Evolutionary conservation across 129 eudicot genomes (phyloP), one percentile per base, ranked within the genome.

Genomic region (Flaveria sonorensis): DNA sequence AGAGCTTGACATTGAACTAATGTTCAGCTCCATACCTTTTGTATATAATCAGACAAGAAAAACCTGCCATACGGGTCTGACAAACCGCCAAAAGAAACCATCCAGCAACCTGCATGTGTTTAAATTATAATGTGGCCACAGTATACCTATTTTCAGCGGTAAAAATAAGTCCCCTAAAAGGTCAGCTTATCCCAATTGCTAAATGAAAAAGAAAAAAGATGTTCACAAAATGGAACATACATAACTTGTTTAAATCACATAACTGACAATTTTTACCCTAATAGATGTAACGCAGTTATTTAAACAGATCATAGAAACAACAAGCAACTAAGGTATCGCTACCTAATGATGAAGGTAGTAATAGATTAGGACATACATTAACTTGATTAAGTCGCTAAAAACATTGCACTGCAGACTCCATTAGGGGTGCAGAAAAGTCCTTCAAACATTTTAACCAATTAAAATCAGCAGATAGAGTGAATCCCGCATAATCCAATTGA

Each of bases 341-440:
- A 85, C 91, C 92, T 83, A 89, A 71, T 48, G 68, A 75, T 73
- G 77, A 79, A 76, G 87, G 87, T 81, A 74, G 85, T 65, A 85
- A 77, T 86, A 81, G 69, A 63, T 63, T 63, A 63, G 89, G 72
- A 84, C 88, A 90, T 83, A 86, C 86, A 85, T 79, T 84, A 86
- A 88, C 85, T 77, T 72, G 86, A 83, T 71, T 78, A 78, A 84
- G 82, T 76, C 85, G 89, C 86, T 82, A 45, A 73, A 84, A 86
- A 86, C 81, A 86, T 78, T 77, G 83, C 86, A 83, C 78, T 26
- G 87, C 73, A 63, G 81, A 83, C 80, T 83, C 84, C 79, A 50
- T 70, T 64, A 53, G 66, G 60, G 61, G 73, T 39, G 81, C 75
- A 74, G 79, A 75, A 75, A 71, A 80, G 82, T 83, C 75, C 87